Percentiles rank a stretch among this genome's conserved stretches.
These are phyloP conservation scores for Immersiella caudata DNA, from an alignment of 495 filamentous ascomycete genomes.

Conservation along the genomic window DNA sequence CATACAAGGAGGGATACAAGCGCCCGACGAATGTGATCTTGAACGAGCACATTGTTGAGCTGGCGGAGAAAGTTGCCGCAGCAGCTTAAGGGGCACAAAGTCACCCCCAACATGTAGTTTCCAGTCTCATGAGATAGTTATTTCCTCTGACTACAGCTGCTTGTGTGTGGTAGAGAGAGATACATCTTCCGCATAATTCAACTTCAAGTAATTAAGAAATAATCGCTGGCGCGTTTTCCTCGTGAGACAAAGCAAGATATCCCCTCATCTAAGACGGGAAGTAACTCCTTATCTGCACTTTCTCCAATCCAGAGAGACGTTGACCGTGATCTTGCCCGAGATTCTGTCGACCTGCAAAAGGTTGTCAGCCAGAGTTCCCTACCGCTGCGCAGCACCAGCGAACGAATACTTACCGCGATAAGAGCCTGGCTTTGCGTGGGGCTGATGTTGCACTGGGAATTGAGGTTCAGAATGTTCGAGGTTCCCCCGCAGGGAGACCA, in stretches of 20 bases:
- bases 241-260: too few species aligned
- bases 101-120: too few species aligned
- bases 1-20: slow-evolving; percentile 23
- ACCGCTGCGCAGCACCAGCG: neutral
- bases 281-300: slow-evolving; percentile 21
- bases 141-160: too few species aligned
- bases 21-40: slow-evolving; percentile 16
- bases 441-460: slow-evolving; percentile 11
- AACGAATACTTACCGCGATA: slow-evolving; percentile 1
- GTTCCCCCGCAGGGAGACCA: slow-evolving; percentile 14
- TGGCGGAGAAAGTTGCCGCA: slow-evolving; percentile 12
- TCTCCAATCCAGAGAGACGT: slow-evolving; percentile 29
- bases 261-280: too few species aligned
- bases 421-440: slow-evolving; percentile 10
- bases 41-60: slow-evolving; percentile 18
- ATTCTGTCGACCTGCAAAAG: slow-evolving; percentile 30
- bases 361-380: neutral
- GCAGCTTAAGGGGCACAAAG: too few species aligned
- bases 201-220: too few species aligned
- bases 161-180: too few species aligned
- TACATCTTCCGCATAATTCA: too few species aligned
- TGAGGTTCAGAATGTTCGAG: slow-evolving; percentile 11
- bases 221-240: too few species aligned
- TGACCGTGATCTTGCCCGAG: slow-evolving; percentile 32
- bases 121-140: too few species aligned